Evolutionary conservation across 148 eudicot genomes (phyloP).

Genomic region (Chenopodium suecicum): DNA sequence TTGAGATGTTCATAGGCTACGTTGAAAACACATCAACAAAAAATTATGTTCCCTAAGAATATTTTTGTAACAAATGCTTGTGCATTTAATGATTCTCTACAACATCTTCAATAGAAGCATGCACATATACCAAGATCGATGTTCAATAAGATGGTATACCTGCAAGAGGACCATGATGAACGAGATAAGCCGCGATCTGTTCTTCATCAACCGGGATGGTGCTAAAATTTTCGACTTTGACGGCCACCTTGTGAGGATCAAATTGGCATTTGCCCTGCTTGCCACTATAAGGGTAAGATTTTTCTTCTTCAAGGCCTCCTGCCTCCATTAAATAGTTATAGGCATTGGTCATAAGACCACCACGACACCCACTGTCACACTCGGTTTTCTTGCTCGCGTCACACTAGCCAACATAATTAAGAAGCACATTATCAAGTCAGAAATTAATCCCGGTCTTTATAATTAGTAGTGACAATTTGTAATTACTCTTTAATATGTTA

Average conservation of each 20-base stretch:
- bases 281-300: constrained; percentile 71
- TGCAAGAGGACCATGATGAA: constrained; percentile 81
- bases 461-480: neutral
- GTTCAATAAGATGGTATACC: constrained; percentile 30
- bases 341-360: constrained; percentile 94
- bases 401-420: constrained; percentile 40
- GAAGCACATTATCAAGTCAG: neutral
- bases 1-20: no score
- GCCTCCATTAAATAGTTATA: constrained; percentile 68
- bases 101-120: neutral
- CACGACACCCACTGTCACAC: constrained; percentile 73
- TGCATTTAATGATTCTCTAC: no score
- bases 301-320: constrained; percentile 74
- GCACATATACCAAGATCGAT: neutral
- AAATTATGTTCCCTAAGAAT: no score
- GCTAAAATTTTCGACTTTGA: constrained; percentile 58
- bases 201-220: constrained; percentile 64
- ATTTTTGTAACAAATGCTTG: neutral
- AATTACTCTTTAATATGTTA: neutral
- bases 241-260: constrained; percentile 49
- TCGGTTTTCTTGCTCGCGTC: constrained; percentile 47
- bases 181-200: constrained; percentile 82
- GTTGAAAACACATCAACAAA: no score
- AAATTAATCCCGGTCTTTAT: neutral
- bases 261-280: constrained; percentile 69